Conservation (phyloP, 768 basidiomycete species). For the Suillus variegatus region DNA sequence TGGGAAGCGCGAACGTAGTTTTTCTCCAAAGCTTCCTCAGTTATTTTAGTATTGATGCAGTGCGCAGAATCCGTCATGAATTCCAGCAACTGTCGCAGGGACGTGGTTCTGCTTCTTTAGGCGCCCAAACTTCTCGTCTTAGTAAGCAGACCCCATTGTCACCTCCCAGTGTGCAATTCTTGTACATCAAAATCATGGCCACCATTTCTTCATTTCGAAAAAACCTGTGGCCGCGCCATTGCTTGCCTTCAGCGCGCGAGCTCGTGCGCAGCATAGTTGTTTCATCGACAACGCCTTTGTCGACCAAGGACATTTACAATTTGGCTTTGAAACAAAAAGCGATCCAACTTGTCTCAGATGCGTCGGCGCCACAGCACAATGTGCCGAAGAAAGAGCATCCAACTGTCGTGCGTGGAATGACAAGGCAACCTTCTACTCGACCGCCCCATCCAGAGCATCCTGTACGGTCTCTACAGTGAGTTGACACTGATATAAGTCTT, state of each 20-base stretch:
- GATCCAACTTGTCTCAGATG: neutral
- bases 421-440: neutral
- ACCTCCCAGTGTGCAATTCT: neutral
- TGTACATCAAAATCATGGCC: neutral
- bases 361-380: slow-evolving; percentile 7
- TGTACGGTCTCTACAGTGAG: too few species aligned
- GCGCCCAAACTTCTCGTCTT: too few species aligned
- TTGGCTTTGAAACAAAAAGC: slow-evolving; percentile 20
- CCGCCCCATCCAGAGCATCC: too few species aligned
- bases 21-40: too few species aligned
- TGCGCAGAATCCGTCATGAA: too few species aligned
- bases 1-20: too few species aligned
- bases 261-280: slow-evolving; percentile 18
- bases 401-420: neutral
- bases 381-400: neutral
- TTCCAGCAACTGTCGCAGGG: too few species aligned
- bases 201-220: neutral
- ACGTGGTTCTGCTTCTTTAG: too few species aligned
- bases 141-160: too few species aligned
- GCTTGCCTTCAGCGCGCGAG: neutral
- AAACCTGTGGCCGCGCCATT: neutral
- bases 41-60: too few species aligned
- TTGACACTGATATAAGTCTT: too few species aligned
- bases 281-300: slow-evolving; percentile 23
- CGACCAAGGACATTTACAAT: slow-evolving; percentile 30